Conservation (phyloP, 306 rosid genomes). For the Acmispon strigosus region DNA sequence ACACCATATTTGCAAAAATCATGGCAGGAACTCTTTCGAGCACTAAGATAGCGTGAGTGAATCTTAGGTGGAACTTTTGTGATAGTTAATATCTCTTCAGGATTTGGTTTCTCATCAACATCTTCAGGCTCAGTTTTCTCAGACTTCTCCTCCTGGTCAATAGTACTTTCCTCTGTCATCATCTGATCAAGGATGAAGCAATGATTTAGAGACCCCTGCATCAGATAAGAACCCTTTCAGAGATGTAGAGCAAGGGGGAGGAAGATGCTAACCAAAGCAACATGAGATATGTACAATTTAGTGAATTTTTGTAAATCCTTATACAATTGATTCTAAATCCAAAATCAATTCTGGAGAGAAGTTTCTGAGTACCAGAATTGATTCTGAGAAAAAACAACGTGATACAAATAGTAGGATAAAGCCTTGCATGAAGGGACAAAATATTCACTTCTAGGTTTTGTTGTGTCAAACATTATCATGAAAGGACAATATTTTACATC, state of each 20-base stretch:
- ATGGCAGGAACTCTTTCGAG: slow-evolving; percentile 61
- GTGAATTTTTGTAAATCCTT: background rate
- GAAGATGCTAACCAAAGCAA: background rate
- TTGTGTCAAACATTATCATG: too few species aligned
- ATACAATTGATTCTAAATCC: too few species aligned
- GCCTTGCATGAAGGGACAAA: background rate
- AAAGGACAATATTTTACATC: too few species aligned
- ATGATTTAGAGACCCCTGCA: slow-evolving; percentile 35
- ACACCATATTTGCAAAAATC: slow-evolving; percentile 73
- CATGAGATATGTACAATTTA: background rate
- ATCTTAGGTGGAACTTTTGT: slow-evolving; percentile 21
- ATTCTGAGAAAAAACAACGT: too few species aligned
- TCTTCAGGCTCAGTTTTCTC: slow-evolving; percentile 20
- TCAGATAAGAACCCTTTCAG: slow-evolving; percentile 19
- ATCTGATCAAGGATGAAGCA: slow-evolving; percentile 11
- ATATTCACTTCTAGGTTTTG: too few species aligned
- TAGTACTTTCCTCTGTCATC: slow-evolving; percentile 39
- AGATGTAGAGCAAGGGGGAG: background rate
- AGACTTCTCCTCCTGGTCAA: slow-evolving; percentile 23
- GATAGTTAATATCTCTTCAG: slow-evolving; percentile 2
- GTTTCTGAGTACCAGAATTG: too few species aligned
- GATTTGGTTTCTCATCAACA: slow-evolving; percentile 13
- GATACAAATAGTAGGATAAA: background rate
- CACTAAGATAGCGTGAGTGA: slow-evolving; percentile 59
- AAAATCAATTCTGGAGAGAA: too few species aligned